A percentile compares a stretch with the other conserved stretches of the same genome.
Conservation (phyloP, 768 basidiomycete genomes). For the Lactifluus piperatus region DNA sequence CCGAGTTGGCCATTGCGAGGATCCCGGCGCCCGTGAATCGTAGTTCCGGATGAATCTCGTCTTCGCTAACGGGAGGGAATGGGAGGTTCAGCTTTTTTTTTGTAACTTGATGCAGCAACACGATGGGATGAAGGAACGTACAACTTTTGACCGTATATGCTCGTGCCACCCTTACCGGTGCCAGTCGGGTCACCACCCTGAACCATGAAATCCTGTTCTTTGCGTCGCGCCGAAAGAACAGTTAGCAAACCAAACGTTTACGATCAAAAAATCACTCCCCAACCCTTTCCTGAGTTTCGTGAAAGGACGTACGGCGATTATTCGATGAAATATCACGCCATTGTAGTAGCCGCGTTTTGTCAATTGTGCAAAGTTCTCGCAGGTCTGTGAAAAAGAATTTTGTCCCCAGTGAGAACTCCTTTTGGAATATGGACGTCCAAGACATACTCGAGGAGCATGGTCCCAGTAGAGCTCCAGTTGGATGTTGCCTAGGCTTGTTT, state of each 20-base stretch:
- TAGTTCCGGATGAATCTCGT: slow-evolving; percentile 85
- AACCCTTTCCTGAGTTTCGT: no score
- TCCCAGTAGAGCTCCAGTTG: slow-evolving; percentile 89
- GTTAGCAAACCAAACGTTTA: no score
- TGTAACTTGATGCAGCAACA: no score
- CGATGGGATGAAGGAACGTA: slow-evolving; percentile 29
- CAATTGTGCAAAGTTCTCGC: slow-evolving; percentile 90
- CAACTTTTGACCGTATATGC: slow-evolving; percentile 87
- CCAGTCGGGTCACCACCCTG: slow-evolving; percentile 95
- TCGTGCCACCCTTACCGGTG: slow-evolving; percentile 85
- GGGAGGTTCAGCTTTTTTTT: no score
- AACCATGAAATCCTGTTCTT: slow-evolving; percentile 96
- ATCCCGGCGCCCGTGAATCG: slow-evolving; percentile 95
- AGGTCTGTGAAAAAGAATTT: slow-evolving; percentile 48
- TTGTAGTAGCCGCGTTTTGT: slow-evolving; percentile 92
- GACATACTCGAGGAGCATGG: slow-evolving; percentile 66
- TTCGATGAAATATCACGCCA: slow-evolving; percentile 81
- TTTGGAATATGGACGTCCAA: neutral
- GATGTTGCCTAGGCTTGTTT: slow-evolving; percentile 81
- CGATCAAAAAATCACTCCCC: no score
- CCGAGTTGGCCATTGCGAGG: slow-evolving; percentile 95
- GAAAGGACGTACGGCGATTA: slow-evolving; percentile 58
- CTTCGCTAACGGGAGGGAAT: slow-evolving; percentile 47
- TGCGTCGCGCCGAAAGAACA: neutral
- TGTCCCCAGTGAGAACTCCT: neutral